These are phyloP conservation scores for Termitomyces sp. DNA, from an alignment of 768 basidiomycete species.

Conservation along the genomic window DNA sequence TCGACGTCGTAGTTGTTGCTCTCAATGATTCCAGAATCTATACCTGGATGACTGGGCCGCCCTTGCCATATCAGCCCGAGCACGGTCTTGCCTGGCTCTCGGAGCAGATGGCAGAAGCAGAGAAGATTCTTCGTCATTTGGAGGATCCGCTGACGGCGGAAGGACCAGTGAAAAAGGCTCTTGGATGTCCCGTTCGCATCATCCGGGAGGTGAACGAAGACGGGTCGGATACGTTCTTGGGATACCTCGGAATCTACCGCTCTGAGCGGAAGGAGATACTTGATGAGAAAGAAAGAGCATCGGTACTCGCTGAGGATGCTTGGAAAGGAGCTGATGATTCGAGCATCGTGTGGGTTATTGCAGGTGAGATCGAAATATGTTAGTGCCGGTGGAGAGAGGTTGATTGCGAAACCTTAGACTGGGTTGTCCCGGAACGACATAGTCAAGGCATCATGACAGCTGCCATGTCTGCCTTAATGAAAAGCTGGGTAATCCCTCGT, in stretches of 20 bases:
- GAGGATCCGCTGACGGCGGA: neutral
- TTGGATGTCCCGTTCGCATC: constrained; percentile 36
- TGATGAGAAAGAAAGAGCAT: constrained; percentile 23
- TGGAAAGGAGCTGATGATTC: constrained; percentile 37
- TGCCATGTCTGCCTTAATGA: constrained; percentile 3
- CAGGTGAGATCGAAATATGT: constrained; percentile 30
- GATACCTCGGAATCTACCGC: constrained; percentile 32
- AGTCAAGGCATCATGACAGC: constrained; percentile 13
- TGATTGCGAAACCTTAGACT: constrained; percentile 2
- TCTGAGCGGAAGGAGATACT: constrained; percentile 21
- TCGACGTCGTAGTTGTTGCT: constrained; percentile 23
- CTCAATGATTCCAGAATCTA: constrained; percentile 36
- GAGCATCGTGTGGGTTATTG: constrained; percentile 46
- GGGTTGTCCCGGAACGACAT: constrained; percentile 10
- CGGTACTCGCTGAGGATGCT: constrained; percentile 32
- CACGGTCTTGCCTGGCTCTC: constrained; percentile 18
- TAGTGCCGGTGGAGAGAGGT: neutral
- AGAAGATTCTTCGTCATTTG: constrained; percentile 21
- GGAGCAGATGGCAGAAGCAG: constrained; percentile 16
- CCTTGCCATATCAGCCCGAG: constrained; percentile 36
- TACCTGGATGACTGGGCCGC: constrained; percentile 32
- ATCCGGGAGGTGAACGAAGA: constrained; percentile 38
- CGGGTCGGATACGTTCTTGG: constrained; percentile 18
- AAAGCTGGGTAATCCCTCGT: constrained; percentile 9
- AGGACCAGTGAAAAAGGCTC: neutral